Base-by-base conservation (phyloP, 352 stramenopile species). In the Phytophthora syringae region DNA sequence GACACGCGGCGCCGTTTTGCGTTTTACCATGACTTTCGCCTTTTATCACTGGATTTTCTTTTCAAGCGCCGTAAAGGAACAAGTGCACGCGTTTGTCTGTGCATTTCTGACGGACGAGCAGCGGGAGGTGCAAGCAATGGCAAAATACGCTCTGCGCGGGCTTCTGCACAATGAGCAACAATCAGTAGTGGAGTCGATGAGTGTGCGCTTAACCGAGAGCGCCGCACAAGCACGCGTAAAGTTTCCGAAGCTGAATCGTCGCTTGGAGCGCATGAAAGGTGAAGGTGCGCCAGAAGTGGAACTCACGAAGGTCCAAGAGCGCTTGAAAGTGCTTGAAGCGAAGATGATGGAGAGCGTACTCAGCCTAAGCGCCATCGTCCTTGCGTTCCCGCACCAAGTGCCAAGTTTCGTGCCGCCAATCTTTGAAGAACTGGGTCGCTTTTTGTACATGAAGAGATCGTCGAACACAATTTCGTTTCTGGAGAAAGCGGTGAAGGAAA, bases 31-130 rank as follows among this genome's bases (percentile, higher is more conserved):
- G 58, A 77, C 83, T 20, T 86, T 94, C 47, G 76, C 68, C 11
- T 94, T 94, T 40, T 92, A 90, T 60, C 86, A 94, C 63, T 90
- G 82, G 74, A 56, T 85, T 7, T 80, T 89, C 45, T 67, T 88
- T 22, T 76, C 71, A 1, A 36, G 30, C 16, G 59, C 60, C 18
- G 42, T 79, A 30, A 74, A 82, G 34, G 62, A 83, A 18, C 75
- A 77, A n/a, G 68, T 92, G 30, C 76, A 90, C 36, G 44, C 51
- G 10, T 65, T 92, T 25, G 66, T 90, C 40, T 77, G 76, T 22
- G 57, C 72, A 6, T 84, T 92, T 32, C 57, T 94, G 27, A 79
- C 71, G 2, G 86, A 94, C 45, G 77, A 88, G 28, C 80, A 92
- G 64, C 83, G 86, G 5, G 86, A 94, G 52, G 82, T 94, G 20